Percentiles rank a stretch among this genome's conserved stretches.
phyloP scores from a whole-genome alignment of 495 filamentous ascomycete genomes.

The Hypoxylon rickii region DNA sequence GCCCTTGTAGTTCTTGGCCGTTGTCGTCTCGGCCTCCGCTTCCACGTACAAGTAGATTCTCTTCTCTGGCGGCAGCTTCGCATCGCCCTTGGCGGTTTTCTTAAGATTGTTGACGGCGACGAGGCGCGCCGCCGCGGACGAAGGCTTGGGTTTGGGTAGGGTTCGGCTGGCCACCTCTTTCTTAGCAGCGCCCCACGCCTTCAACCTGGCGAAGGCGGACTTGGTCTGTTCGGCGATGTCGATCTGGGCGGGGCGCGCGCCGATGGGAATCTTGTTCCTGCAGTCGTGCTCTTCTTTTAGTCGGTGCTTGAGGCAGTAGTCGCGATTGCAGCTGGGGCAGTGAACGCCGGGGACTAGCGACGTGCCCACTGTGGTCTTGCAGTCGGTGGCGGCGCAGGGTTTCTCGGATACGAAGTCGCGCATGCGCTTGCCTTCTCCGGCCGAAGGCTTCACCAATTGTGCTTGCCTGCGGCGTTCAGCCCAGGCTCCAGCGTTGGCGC shows the following conservation, averaged over 20 bases:
- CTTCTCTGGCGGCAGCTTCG: constrained; percentile 75
- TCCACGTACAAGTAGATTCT: constrained; percentile 86
- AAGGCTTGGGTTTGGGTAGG: constrained; percentile 63
- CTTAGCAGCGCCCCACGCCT: constrained; percentile 57
- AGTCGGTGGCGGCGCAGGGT: constrained; percentile 70
- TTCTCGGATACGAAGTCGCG: constrained; percentile 49
- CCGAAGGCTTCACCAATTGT: constrained; percentile 48
- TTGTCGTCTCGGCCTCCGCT: constrained; percentile 77
- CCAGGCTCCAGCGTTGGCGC: constrained; percentile 84
- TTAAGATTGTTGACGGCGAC: constrained; percentile 75
- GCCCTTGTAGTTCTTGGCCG: constrained; percentile 72
- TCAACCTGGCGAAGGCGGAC: constrained; percentile 69
- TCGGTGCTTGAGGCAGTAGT: constrained; percentile 93
- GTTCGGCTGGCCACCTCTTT: constrained; percentile 50
- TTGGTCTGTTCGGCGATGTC: constrained; percentile 56
- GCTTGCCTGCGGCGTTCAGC: constrained; percentile 69
- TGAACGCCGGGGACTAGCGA: constrained; percentile 76
- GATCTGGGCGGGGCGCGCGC: constrained; percentile 57
- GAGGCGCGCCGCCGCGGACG: constrained; percentile 60
- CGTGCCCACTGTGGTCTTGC: constrained; percentile 87
- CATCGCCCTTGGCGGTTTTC: constrained; percentile 86
- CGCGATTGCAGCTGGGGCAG: constrained; percentile 76
- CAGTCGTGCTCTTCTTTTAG: constrained; percentile 89
- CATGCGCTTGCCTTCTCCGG: constrained; percentile 50
- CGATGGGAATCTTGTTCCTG: constrained; percentile 64